Conservation (phyloP, 176 grass and related monocot species). For the Oryza glaberrima region DNA sequence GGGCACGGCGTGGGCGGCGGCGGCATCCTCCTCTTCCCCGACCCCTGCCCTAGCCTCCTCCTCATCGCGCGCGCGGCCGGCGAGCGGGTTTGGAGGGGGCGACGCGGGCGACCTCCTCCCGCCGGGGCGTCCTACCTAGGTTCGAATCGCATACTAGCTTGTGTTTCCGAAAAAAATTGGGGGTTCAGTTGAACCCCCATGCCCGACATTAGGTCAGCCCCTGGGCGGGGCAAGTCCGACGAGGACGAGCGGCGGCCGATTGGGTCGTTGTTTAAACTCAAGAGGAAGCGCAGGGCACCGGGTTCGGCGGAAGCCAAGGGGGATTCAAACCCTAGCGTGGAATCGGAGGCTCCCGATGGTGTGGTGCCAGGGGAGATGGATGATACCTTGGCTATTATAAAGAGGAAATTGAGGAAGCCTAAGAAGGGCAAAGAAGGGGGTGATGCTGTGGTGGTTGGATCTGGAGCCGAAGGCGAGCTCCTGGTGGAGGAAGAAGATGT, state of each 20-base stretch:
- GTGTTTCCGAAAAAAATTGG: not conserved
- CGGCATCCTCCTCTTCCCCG: not conserved
- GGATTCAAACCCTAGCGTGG: conserved; percentile 7
- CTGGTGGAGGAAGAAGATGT: conserved; percentile 43
- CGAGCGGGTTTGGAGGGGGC: not conserved
- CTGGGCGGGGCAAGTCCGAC: conserved; percentile 13
- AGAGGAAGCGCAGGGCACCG: not conserved
- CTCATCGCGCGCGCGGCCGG: not conserved
- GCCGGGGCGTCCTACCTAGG: not conserved
- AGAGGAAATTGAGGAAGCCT: conserved; percentile 80
- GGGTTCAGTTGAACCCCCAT: conserved; percentile 4
- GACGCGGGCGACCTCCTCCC: not conserved
- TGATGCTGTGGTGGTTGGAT: conserved; percentile 36
- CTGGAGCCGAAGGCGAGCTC: conserved; percentile 34
- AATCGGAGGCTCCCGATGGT: conserved; percentile 18
- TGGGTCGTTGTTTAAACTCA: conserved; percentile 22
- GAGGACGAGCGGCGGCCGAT: conserved; percentile 28
- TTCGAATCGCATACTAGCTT: not conserved
- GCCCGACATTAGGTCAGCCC: conserved; percentile 1
- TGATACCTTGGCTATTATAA: conserved; percentile 89
- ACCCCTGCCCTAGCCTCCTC: not conserved
- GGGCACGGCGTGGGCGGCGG: not conserved
- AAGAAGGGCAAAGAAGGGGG: conserved; percentile 59
- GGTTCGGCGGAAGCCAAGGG: not conserved
- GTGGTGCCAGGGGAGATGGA: conserved; percentile 63